Conservation (phyloP, 345 rosid species). For the Eucalyptus cloeziana region DNA sequence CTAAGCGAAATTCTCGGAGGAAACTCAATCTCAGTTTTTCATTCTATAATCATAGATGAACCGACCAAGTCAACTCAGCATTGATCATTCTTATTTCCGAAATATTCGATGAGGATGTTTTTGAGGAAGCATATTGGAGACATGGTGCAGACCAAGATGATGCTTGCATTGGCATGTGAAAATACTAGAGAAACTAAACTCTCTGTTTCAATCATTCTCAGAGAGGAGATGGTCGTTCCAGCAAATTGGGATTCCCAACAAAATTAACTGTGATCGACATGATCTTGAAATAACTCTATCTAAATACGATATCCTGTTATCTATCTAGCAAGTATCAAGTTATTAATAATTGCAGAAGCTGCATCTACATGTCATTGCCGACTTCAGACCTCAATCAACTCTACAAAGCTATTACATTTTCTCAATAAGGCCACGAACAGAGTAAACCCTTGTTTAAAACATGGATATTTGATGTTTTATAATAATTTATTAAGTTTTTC, state of each 20-base stretch:
- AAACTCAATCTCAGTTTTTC: neutral
- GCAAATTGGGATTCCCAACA: neutral
- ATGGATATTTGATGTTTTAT: neutral
- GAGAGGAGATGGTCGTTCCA: neutral
- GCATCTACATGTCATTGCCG: no score
- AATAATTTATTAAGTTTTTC: neutral
- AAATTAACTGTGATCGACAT: neutral
- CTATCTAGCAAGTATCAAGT: neutral
- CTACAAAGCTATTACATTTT: no score
- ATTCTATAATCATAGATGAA: neutral
- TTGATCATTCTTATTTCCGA: neutral
- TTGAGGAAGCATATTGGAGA: neutral
- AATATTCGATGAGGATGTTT: neutral
- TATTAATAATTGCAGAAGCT: no score
- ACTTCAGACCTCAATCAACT: no score
- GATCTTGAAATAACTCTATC: neutral
- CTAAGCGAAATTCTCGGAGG: neutral
- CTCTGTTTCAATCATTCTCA: neutral
- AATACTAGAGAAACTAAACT: fast-evolving
- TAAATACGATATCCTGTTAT: fast-evolving
- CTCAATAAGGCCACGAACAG: no score
- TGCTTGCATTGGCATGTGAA: neutral
- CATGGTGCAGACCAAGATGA: neutral
- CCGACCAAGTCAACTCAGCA: neutral
- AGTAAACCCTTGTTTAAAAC: no score